Percentiles rank a stretch among this genome's conserved stretches.
Conservation (phyloP, 108 stramenopile species). For the Parmales sp. region DNA sequence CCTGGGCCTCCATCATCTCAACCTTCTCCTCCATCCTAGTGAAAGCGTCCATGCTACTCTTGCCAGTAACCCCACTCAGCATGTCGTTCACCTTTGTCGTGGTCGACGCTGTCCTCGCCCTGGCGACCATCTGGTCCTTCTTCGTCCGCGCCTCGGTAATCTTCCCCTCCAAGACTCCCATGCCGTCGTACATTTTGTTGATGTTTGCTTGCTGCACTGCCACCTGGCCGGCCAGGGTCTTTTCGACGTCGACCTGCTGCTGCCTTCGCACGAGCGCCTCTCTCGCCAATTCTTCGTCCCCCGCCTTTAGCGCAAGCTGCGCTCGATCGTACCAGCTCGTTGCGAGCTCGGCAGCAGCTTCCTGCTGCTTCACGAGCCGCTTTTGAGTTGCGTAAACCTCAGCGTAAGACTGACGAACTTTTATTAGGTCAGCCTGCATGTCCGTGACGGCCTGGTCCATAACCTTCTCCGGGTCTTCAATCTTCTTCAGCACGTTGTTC, state of each 20-base stretch:
- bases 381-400: slow-evolving; percentile 93
- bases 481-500: slow-evolving; percentile 71
- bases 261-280: slow-evolving; percentile 83
- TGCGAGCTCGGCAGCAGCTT: slow-evolving; percentile 68
- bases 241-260: slow-evolving; percentile 64
- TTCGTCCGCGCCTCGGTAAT: slow-evolving; percentile 83
- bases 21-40: slow-evolving; percentile 94
- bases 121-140: slow-evolving; percentile 90
- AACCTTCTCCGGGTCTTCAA: slow-evolving; percentile 96
- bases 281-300: slow-evolving; percentile 84
- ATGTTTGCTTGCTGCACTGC: slow-evolving; percentile 57
- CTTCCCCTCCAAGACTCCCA: slow-evolving; percentile 82
- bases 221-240: slow-evolving; percentile 58
- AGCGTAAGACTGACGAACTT: slow-evolving; percentile 90
- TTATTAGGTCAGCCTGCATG: slow-evolving; percentile 91
- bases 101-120: slow-evolving; percentile 87
- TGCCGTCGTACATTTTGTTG: slow-evolving; percentile 81
- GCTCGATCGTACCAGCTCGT: slow-evolving; percentile 72
- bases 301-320: slow-evolving; percentile 79
- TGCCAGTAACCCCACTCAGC: slow-evolving; percentile 75
- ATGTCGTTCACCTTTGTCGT: slow-evolving; percentile 93
- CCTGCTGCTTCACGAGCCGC: slow-evolving; percentile 76
- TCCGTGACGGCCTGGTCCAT: slow-evolving; percentile 90
- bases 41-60: slow-evolving; percentile 87
- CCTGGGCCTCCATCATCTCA: slow-evolving; percentile 61